Conservation (phyloP, 495 filamentous ascomycete genomes). For the Annulohypoxylon nitens region DNA sequence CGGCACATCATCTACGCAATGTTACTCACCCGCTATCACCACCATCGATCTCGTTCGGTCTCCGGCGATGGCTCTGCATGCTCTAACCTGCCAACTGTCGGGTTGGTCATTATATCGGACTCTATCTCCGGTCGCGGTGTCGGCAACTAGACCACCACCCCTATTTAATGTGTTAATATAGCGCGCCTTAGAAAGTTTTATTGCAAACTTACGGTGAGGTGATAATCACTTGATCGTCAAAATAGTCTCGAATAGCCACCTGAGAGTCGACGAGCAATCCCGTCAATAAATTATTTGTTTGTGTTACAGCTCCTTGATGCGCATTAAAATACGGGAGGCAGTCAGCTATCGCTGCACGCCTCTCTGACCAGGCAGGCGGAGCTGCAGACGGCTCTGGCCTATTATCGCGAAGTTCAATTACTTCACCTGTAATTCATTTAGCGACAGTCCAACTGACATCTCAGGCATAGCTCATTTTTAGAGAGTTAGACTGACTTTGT, state of each 20-base stretch:
- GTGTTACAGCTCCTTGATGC: slow-evolving; percentile 73
- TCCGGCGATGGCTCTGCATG: slow-evolving; percentile 55
- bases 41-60: slow-evolving; percentile 60
- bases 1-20: not conserved
- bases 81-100: slow-evolving; percentile 46
- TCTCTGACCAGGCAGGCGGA: slow-evolving; percentile 71
- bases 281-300: slow-evolving; percentile 56
- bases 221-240: slow-evolving; percentile 75
- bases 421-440: not conserved
- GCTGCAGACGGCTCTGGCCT: slow-evolving; percentile 48
- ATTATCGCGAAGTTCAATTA: not conserved
- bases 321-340: slow-evolving; percentile 73
- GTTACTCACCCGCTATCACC: slow-evolving; percentile 69
- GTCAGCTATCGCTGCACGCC: slow-evolving; percentile 74
- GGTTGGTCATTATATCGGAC: slow-evolving; percentile 60
- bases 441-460: not conserved
- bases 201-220: slow-evolving; percentile 69
- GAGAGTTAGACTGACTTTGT: not conserved
- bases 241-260: slow-evolving; percentile 66
- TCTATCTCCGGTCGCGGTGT: slow-evolving; percentile 57
- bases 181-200: not conserved
- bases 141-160: slow-evolving; percentile 66
- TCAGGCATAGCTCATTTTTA: not conserved
- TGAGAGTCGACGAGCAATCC: slow-evolving; percentile 75
- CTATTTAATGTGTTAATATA: slow-evolving; percentile 21